Evolutionary conservation across 2,329 filamentous ascomycete species (phyloP).

Genomic region (Colletotrichum endophyticum): DNA sequence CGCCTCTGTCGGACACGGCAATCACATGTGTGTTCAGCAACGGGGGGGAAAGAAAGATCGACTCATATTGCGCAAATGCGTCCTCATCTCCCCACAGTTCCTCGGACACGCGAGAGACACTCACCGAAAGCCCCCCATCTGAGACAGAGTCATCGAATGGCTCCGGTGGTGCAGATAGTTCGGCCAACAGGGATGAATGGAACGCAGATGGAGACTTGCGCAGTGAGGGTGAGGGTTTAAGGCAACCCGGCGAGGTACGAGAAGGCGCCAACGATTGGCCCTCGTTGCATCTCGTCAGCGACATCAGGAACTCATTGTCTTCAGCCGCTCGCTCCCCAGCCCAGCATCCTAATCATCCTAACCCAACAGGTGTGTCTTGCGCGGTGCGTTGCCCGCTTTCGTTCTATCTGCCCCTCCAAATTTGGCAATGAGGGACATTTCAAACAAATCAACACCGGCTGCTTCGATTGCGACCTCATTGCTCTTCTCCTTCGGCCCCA

Average conservation of each 20-base stretch:
- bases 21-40: neutral
- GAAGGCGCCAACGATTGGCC: neutral
- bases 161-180: neutral
- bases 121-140: slow-evolving; percentile 3
- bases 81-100: neutral
- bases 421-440: neutral
- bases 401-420: neutral
- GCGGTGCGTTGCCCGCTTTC: neutral
- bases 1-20: neutral
- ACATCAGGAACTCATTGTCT: neutral
- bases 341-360: neutral
- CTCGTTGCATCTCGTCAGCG: neutral
- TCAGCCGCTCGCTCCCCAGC: neutral
- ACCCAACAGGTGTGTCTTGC: neutral
- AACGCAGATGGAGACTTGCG: neutral
- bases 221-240: neutral
- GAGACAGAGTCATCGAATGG: slow-evolving; percentile 6
- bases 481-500: neutral
- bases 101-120: neutral
- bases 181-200: neutral
- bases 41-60: neutral
- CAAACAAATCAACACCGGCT: neutral
- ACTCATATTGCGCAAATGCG: neutral
- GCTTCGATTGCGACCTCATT: neutral
- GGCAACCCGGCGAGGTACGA: neutral